Base-by-base conservation (phyloP, 352 stramenopile species). In the Phytophthora pini region DNA sequence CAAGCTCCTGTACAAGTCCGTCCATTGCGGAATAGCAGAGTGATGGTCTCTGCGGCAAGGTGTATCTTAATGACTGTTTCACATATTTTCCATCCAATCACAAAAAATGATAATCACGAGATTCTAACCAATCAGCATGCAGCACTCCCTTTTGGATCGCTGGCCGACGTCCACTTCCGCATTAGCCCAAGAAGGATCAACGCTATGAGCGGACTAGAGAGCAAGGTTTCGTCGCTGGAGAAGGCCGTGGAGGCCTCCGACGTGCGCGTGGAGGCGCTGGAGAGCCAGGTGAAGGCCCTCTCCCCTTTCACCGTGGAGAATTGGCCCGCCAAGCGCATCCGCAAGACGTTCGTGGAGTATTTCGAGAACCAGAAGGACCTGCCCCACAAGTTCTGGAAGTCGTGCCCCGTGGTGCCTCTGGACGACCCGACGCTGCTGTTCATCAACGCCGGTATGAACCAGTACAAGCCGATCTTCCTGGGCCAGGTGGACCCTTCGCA, bases 381-480 rank as follows among this genome's bases (percentile, higher is more conserved):
- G 22, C 82, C 75, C 40, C 98, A 99, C 80, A 98, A 81, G 24
- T 98, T 98, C 79, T 99, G 94, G 87, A 86, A 89, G 52, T 99
- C 95, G 65, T 98, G 89, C 73, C 94, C 97, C 4, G 97, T 98
- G 48, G 95, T 99, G 36, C 98, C 98, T 12, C 80, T 99, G 32
- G 96, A 98, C 61, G 98, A 99, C 84, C 97, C 97, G 34, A 99
- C 98, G 20, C 76, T 99, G 56, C 88, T 99, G 22, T 99, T 99
- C 66, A 96, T 98, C 61, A 99, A 99, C 76, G 98, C 98, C 4
- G 98, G 98, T 31, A 99, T 99, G 98, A 99, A 99, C 82, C 98
- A 99, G 76, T 99, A 98, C 88, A 99, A 99, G 82, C 97, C 98
- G 20, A 99, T 99, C 56, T 99, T 99, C 74, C 67, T 99, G 49